Evolutionary conservation across 345 rosid species (phyloP).

Genomic region (Brassica nigra): DNA sequence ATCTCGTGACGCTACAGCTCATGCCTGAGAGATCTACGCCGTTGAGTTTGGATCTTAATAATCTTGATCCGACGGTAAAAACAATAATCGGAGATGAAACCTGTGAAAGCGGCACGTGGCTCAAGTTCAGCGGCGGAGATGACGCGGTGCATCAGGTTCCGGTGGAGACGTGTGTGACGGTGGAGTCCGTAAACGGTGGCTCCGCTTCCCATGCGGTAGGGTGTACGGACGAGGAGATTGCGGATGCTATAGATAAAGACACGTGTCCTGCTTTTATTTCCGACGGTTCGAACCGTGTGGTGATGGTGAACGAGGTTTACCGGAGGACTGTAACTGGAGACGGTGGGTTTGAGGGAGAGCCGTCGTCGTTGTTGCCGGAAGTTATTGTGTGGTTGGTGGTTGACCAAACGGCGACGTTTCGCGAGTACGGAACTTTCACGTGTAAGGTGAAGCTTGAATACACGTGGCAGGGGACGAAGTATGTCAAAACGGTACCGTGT

Average conservation of each 20-base stretch:
- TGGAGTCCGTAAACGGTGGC: conserved; percentile 46
- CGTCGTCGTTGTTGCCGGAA: conserved; percentile 22
- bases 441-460: conserved; percentile 49
- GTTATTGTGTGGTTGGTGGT: conserved; percentile 44
- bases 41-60: conserved; percentile 35
- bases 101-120: conserved; percentile 12
- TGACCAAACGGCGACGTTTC: conserved; percentile 36
- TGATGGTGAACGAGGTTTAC: conserved; percentile 56
- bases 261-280: conserved; percentile 59
- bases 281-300: conserved; percentile 43
- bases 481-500: conserved; percentile 50
- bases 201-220: conserved; percentile 38
- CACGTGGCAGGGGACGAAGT: conserved; percentile 38
- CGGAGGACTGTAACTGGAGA: conserved; percentile 42
- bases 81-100: conserved; percentile 14
- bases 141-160: not conserved
- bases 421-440: conserved; percentile 38
- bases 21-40: conserved; percentile 49
- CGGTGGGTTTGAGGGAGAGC: conserved; percentile 1
- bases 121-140: conserved; percentile 17
- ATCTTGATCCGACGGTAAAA: conserved; percentile 23
- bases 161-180: conserved; percentile 54
- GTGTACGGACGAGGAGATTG: conserved; percentile 45
- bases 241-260: conserved; percentile 39
- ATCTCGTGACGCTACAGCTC: conserved; percentile 62